Evolutionary conservation across 2,329 filamentous ascomycete species (phyloP), one percentile per base, ranked within the genome.

Genomic region (Endothia cerciana): DNA sequence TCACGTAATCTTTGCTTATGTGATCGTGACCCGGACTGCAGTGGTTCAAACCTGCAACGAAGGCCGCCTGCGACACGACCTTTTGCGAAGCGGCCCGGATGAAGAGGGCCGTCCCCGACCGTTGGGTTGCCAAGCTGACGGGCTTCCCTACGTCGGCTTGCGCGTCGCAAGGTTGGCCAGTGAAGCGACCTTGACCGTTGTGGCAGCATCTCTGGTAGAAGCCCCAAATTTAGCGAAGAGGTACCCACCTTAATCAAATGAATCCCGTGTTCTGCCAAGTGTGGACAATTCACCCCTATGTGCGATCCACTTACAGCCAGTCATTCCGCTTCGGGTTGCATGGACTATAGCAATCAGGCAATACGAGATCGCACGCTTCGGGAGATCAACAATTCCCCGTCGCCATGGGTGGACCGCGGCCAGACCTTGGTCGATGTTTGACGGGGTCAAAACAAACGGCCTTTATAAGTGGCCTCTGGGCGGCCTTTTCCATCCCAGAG

Each of bases 301-400:
- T 62, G 19, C 43, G 63, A 33, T 51, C 66, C 66, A 68, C 63
- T 63, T 56, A n/a, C 30, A 43, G 55, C 63, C 63, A 63, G 63
- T 63, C 56, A 28, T 63, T 65, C 53, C 40, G 56, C 45, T n/a
- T 40, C 59, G 40, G 30, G 55, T 4, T 58, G 49, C 56, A 41
- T 63, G 55, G 47, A 11, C 36, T 41, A 17, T 22, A 5, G 60
- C 36, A 41, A 58, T 41, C 25, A 38, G 55, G 38, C n/a, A 56
- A 68, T 68, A 68, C 66, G 66, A 68, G 66, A 68, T 65, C 59
- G 64, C 40, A 56, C 60, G 60, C 60, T 47, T 28, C 66, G 66
- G 63, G 66, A 65, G 63, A 68, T 68, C 66, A 68, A 60, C 66
- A 68, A 61, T 28, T 36, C 28, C 51, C 60, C 47, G 43, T 38